Evolutionary conservation across 768 basidiomycete species (phyloP), one percentile per base, ranked within the genome.

Genomic region (Suillus weaverae): DNA sequence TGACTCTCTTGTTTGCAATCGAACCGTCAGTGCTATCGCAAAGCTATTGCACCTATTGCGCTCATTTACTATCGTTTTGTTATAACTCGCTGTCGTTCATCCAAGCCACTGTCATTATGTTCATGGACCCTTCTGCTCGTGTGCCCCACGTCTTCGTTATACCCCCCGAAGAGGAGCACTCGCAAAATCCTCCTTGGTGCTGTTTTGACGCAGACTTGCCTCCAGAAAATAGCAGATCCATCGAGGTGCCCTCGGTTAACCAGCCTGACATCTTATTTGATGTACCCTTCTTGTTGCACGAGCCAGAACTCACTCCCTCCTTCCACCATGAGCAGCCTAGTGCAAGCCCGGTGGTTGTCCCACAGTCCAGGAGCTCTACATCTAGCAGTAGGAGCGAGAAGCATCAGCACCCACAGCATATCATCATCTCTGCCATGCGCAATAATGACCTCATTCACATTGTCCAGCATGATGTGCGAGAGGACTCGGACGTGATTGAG

Each of bases 121-220:
- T 50, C 66, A 18, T 8, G 20, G 32, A 62, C 32, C 56, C 57
- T 51, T 54, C 67, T 20, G 30, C 60, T 22, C 74, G 64, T 9
- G 65, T 84, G 76, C 86, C 85, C 30, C 79, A 81, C 62, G 84
- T 88, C 64, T 85, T 84, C 65, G 80, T 87, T 33, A 73, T 83
- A 43, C 86, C 86, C 18, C 86, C 86, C 26, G 85, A 84, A 70
- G 86, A 88, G 73, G 86, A 88, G 56, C 76, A 77, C 22, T 71
- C 62, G 64, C 71, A 81, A 22, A 76, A 74, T n/a, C 82, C 83
- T 7, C 77, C 84, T 26, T 86, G 82, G 81, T 85, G 85, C 68
- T 86, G 77, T 72, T 87, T 86, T 71, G 80, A 86, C 70, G 85
- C 86, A 30, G 78, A 79, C 59, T 66, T 75, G 62, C 72, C 62